Percentiles rank a stretch among this genome's conserved stretches.
Evolutionary conservation across 306 rosid species (phyloP).

Genomic region (Sphenostylis stenocarpa): DNA sequence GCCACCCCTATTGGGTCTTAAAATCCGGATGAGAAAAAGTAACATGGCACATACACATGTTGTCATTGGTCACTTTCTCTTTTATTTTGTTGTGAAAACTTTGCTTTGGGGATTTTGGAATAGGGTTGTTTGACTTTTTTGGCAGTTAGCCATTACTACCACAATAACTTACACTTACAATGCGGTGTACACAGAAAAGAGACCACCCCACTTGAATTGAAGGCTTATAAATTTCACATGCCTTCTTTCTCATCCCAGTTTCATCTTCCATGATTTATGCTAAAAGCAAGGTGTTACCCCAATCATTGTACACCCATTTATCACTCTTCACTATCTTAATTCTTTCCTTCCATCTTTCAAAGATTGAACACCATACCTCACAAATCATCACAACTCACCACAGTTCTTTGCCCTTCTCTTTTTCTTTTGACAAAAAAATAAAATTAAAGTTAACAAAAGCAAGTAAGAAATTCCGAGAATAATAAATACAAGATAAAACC

Average conservation of each 20-base stretch:
- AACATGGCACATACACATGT: conserved; percentile 39
- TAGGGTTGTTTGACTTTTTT: conserved; percentile 41
- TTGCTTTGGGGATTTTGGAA: conserved; percentile 31
- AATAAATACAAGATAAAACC: neutral
- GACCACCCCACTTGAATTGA: conserved; percentile 6
- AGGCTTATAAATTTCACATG: conserved; percentile 26
- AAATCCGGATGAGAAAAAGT: conserved; percentile 41
- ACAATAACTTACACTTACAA: conserved; percentile 27
- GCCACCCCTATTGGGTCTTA: conserved; percentile 31
- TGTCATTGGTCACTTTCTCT: conserved; percentile 39
- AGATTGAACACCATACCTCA: neutral
- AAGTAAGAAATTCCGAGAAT: neutral
- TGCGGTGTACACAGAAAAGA: conserved; percentile 1
- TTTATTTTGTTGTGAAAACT: conserved; percentile 16
- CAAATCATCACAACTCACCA: too few species aligned
- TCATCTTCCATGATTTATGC: neutral
- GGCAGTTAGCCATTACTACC: conserved; percentile 27
- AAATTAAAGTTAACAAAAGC: too few species aligned
- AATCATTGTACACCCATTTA: neutral
- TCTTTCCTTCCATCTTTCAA: neutral
- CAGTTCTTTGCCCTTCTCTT: too few species aligned
- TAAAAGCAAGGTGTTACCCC: neutral
- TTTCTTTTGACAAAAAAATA: too few species aligned
- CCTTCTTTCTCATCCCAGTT: neutral
- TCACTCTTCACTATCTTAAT: neutral